phyloP scores from a whole-genome alignment of 164 flowering plant genomes.

The Piper betle region DNA sequence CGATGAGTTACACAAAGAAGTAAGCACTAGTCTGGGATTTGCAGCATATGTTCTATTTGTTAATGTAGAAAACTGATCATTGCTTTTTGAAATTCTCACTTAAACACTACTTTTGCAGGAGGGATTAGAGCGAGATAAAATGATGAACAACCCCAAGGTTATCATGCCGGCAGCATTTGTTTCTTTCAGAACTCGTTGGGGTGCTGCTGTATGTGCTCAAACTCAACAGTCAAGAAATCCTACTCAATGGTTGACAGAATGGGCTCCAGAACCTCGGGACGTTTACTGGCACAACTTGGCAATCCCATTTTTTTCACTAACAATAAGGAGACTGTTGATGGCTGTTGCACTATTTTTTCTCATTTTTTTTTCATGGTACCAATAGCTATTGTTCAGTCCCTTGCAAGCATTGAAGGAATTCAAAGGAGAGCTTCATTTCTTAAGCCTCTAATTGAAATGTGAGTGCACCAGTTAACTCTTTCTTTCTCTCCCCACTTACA shows the following conservation, averaged over 20 bases:
- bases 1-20: slow-evolving; percentile 36
- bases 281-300: slow-evolving; percentile 82
- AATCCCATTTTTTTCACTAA: slow-evolving; percentile 63
- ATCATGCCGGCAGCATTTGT: slow-evolving; percentile 89
- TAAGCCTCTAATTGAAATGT: slow-evolving; percentile 36
- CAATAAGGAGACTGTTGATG: slow-evolving; percentile 55
- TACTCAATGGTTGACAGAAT: slow-evolving; percentile 76
- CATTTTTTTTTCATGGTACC: slow-evolving; percentile 87
- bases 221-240: slow-evolving; percentile 86
- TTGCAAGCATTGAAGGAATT: slow-evolving; percentile 79
- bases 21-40: slow-evolving; percentile 7
- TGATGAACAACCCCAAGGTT: slow-evolving; percentile 31
- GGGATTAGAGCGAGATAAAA: slow-evolving; percentile 36
- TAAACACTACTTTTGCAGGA: slow-evolving; percentile 23
- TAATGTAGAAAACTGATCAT: background rate
- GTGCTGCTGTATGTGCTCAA: slow-evolving; percentile 92
- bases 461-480: slow-evolving; percentile 5
- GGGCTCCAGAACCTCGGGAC: slow-evolving; percentile 96
- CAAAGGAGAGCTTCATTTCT: slow-evolving; percentile 58
- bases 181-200: slow-evolving; percentile 83
- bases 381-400: slow-evolving; percentile 73
- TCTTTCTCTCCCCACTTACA: background rate
- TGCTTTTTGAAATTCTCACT: background rate
- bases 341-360: slow-evolving; percentile 79
- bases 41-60: background rate